phyloP scores from a whole-genome alignment of 2,329 filamentous ascomycete species.

The Sarocladium strictum region DNA sequence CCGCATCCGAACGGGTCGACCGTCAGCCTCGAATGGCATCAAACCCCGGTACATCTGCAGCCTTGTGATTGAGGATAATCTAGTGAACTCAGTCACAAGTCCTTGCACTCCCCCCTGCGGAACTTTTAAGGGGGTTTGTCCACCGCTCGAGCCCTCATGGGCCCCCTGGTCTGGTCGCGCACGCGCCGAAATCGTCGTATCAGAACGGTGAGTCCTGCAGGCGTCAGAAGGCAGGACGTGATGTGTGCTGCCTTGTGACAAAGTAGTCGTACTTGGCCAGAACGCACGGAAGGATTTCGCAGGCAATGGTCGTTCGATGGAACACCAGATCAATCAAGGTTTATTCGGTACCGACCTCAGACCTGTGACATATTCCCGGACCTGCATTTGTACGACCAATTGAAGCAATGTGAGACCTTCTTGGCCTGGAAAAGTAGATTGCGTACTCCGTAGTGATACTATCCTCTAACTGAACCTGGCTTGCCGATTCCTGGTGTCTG shows the following conservation, averaged over 20 bases:
- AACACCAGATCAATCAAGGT: not conserved
- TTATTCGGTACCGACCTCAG: not conserved
- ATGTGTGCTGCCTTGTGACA: not conserved
- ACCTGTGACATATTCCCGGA: not conserved
- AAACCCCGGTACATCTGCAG: not conserved
- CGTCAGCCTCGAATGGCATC: not conserved
- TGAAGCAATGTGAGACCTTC: not conserved
- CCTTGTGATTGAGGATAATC: not conserved
- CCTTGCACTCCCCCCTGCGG: not conserved
- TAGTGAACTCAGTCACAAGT: not conserved
- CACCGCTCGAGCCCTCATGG: too few relatives aligned
- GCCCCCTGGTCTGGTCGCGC: not conserved
- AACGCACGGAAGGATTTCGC: not conserved
- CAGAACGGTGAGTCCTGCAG: not conserved
- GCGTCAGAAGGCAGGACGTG: not conserved
- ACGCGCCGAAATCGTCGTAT: not conserved
- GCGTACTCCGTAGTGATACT: too few relatives aligned
- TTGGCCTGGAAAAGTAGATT: too few relatives aligned
- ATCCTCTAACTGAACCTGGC: not conserved
- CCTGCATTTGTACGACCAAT: not conserved
- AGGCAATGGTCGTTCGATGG: not conserved
- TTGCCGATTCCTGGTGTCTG: not conserved
- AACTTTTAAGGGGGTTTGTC: not conserved
- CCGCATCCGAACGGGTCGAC: not conserved
- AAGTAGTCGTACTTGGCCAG: too few relatives aligned